Conservation (phyloP, 495 filamentous ascomycete genomes). For the Tuber microsphaerosporum region DNA sequence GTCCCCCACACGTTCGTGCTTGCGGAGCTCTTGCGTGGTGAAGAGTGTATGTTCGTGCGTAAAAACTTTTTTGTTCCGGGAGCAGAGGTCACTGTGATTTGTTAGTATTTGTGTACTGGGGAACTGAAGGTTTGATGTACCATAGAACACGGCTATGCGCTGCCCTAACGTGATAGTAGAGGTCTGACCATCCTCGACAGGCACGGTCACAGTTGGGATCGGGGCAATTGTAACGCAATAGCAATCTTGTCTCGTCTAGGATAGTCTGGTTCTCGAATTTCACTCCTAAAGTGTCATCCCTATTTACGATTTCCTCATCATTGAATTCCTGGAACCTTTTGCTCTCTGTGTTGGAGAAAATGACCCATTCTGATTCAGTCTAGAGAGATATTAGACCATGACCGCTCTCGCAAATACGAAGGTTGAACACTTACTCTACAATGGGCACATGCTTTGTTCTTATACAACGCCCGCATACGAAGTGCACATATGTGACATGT, state of each 20-base stretch:
- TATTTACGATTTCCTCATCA: conserved; percentile 61
- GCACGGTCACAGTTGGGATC: conserved; percentile 77
- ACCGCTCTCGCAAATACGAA: conserved; percentile 4
- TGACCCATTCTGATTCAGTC: conserved; percentile 73
- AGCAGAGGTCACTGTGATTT: conserved; percentile 66
- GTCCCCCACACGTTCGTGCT: conserved; percentile 85
- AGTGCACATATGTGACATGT: conserved; percentile 94
- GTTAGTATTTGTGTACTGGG: not conserved
- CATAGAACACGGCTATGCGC: conserved; percentile 86
- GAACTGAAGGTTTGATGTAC: conserved; percentile 44
- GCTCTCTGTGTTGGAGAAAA: conserved; percentile 75
- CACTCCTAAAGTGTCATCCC: conserved; percentile 79
- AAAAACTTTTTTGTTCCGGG: conserved; percentile 92
- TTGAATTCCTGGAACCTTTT: conserved; percentile 81
- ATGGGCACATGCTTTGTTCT: conserved; percentile 88
- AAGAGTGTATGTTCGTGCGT: conserved; percentile 98
- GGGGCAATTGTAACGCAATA: conserved; percentile 94
- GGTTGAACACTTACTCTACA: conserved; percentile 60
- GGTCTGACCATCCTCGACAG: conserved; percentile 83
- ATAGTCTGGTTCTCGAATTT: conserved; percentile 80
- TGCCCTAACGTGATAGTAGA: conserved; percentile 80
- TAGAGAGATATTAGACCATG: conserved; percentile 44
- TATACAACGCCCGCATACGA: conserved; percentile 83
- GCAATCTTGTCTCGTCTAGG: conserved; percentile 72
- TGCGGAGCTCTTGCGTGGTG: conserved; percentile 66